phyloP scores from a whole-genome alignment of 2,329 filamentous ascomycete genomes.

The Arthrobotrys conoides region DNA sequence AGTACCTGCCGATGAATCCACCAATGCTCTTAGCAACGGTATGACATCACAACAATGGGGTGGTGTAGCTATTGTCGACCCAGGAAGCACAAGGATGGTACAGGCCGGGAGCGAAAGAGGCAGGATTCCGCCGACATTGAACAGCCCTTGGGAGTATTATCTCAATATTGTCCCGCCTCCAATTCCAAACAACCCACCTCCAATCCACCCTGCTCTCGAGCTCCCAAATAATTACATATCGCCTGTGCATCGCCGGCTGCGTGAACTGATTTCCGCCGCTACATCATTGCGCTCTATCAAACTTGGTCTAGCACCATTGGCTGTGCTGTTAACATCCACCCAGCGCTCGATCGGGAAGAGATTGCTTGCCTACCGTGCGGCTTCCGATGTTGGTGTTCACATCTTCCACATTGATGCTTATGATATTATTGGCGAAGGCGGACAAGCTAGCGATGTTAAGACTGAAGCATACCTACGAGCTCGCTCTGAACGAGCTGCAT shows the following conservation, averaged over 20 bases:
- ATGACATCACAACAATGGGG: constrained; percentile 81
- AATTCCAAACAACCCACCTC: constrained; percentile 71
- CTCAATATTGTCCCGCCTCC: constrained; percentile 80
- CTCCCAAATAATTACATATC: constrained; percentile 71
- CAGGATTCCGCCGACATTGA: constrained; percentile 80
- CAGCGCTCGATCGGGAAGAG: constrained; percentile 94
- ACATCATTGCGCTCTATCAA: constrained; percentile 90
- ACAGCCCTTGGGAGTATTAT: constrained; percentile 90
- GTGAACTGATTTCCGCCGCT: constrained; percentile 87
- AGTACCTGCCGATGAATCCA: constrained; percentile 67
- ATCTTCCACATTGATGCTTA: constrained; percentile 91
- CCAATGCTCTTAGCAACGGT: constrained; percentile 71
- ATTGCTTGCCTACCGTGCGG: constrained; percentile 81
- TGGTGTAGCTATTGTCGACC: constrained; percentile 86
- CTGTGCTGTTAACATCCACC: constrained; percentile 88
- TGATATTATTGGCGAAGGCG: constrained; percentile 92
- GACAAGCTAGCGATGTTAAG: constrained; percentile 90
- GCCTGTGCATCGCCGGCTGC: constrained; percentile 78
- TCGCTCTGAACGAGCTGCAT: constrained; percentile 87
- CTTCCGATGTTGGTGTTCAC: constrained; percentile 90
- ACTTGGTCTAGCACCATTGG: constrained; percentile 87
- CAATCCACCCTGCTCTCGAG: constrained; percentile 71
- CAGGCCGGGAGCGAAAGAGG: constrained; percentile 90
- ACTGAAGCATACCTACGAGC: constrained; percentile 91
- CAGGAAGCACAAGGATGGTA: constrained; percentile 87